phyloP scores from a whole-genome alignment of 352 stramenopile genomes.

The Phytophthora melonis region DNA sequence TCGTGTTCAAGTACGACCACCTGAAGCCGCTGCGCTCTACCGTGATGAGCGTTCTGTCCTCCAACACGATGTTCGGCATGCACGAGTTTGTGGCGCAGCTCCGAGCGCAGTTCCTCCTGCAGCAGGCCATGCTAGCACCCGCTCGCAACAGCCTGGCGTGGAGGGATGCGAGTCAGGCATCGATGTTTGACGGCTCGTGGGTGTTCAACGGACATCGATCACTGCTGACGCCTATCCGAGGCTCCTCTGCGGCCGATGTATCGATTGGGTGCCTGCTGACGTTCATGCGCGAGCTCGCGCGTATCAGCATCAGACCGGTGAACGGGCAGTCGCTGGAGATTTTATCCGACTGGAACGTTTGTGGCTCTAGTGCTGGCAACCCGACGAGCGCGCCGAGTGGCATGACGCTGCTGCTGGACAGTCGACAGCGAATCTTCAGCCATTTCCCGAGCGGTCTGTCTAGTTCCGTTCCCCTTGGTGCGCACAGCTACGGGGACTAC shows the following conservation, averaged over 20 bases:
- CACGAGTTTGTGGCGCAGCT: constrained; percentile 50
- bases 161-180: constrained; percentile 8
- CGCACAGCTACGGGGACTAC: constrained; percentile 56
- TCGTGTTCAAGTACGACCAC: constrained; percentile 46
- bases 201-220: constrained; percentile 37
- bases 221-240: constrained; percentile 21
- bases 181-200: constrained; percentile 40
- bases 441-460: constrained; percentile 58
- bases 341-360: constrained; percentile 34
- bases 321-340: constrained; percentile 29
- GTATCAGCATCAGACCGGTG: constrained; percentile 35
- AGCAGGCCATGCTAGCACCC: constrained; percentile 16
- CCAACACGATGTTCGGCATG: constrained; percentile 48
- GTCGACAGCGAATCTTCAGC: constrained; percentile 48
- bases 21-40: constrained; percentile 39
- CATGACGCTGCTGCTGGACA: constrained; percentile 53
- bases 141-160: neutral
- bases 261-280: constrained; percentile 40
- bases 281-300: constrained; percentile 44
- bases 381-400: constrained; percentile 3
- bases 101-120: constrained; percentile 38
- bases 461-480: constrained; percentile 43
- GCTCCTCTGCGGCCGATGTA: constrained; percentile 13
- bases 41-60: constrained; percentile 37
- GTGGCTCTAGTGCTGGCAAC: neutral